Evolutionary conservation across 768 basidiomycete genomes (phyloP).

Genomic region (Xerocomellus chrysenteron): DNA sequence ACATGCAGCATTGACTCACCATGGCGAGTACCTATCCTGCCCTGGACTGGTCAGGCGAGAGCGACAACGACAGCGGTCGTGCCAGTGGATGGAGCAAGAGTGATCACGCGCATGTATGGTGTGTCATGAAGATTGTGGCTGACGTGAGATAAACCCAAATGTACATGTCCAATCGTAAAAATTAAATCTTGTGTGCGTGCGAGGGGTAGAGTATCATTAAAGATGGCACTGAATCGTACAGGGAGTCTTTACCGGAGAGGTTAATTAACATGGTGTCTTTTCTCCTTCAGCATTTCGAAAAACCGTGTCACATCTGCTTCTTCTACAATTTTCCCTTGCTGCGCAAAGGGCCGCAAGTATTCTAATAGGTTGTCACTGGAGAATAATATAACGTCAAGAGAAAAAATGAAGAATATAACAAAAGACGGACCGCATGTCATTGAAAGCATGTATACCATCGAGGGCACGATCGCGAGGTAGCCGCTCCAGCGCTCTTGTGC

Average conservation of each 20-base stretch:
- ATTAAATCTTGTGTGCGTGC: no score
- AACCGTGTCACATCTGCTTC: slow-evolving; percentile 69
- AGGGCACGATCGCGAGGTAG: slow-evolving; percentile 79
- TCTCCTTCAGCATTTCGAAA: slow-evolving; percentile 54
- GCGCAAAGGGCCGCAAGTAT: slow-evolving; percentile 77
- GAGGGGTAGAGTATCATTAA: no score
- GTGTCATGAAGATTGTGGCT: no score
- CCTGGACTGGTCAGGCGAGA: no score
- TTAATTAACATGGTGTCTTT: slow-evolving; percentile 8
- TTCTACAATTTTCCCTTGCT: slow-evolving; percentile 70
- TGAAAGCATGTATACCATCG: slow-evolving; percentile 83
- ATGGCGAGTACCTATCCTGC: no score
- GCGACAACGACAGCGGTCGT: no score
- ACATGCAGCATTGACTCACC: no score
- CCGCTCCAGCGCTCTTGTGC: slow-evolving; percentile 70
- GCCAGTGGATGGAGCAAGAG: no score
- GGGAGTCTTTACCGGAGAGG: neutral
- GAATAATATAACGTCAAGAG: slow-evolving; percentile 1
- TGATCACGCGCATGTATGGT: no score
- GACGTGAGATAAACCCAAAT: no score
- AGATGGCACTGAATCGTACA: no score
- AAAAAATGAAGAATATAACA: neutral
- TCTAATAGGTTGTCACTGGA: slow-evolving; percentile 66
- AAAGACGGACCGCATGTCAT: slow-evolving; percentile 67
- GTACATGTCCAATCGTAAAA: no score